A percentile compares a stretch with the other conserved stretches of the same genome.
These are phyloP conservation scores for Pseudomassariella vexata DNA, from an alignment of 2,329 filamentous ascomycete genomes.

Conservation along the genomic window DNA sequence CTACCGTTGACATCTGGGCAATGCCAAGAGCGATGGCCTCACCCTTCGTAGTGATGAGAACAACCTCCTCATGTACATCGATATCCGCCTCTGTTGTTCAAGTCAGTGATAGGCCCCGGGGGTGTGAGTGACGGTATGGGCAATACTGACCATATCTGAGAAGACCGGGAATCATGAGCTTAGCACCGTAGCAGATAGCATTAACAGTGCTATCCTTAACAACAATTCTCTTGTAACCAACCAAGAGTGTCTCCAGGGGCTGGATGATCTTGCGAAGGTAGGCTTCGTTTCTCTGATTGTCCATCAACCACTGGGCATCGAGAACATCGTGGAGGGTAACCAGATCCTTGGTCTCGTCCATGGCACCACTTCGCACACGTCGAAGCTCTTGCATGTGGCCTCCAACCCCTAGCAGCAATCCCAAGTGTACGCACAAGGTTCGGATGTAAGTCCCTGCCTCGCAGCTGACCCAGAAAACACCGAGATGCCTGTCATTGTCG, in stretches of 20 bases:
- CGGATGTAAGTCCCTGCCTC: constrained; percentile 98
- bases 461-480: constrained; percentile 99
- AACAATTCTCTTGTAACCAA: constrained; percentile 91
- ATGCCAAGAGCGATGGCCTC: constrained; percentile 96
- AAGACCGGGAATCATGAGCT: constrained; percentile 96
- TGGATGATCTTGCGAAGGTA: constrained; percentile 88
- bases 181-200: constrained; percentile 96
- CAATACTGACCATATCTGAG: constrained; percentile 71
- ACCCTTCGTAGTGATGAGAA: constrained; percentile 98
- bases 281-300: constrained; percentile 92
- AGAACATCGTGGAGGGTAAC: constrained; percentile 94
- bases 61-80: constrained; percentile 92
- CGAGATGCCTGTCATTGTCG: constrained; percentile 95
- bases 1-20: constrained; percentile 95
- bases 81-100: constrained; percentile 68
- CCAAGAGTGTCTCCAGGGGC: constrained; percentile 87
- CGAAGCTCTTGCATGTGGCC: constrained; percentile 98
- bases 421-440: constrained; percentile 93
- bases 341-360: constrained; percentile 84
- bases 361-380: constrained; percentile 87
- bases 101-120: not conserved
- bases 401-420: constrained; percentile 70
- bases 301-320: constrained; percentile 92
- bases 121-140: constrained; percentile 5
- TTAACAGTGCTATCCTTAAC: constrained; percentile 97